Evolutionary conservation across 148 eudicot genomes (phyloP).

Genomic region (Chenopodium quinoa): DNA sequence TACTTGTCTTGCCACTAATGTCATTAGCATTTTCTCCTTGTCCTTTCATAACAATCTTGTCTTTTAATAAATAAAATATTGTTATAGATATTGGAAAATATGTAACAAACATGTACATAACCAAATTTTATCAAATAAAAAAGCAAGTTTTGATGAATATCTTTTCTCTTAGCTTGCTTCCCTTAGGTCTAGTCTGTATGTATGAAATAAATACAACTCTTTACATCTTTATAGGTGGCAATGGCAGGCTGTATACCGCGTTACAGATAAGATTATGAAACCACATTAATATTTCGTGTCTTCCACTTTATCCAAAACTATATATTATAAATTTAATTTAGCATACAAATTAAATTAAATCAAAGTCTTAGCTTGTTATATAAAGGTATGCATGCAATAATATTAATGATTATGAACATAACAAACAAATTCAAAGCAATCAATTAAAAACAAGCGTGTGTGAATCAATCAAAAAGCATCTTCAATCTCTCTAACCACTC

Average conservation of each 20-base stretch:
- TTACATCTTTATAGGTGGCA: conserved; percentile 17
- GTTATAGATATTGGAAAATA: too few relatives aligned
- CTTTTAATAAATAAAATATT: too few relatives aligned
- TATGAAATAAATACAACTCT: neutral
- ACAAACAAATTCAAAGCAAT: conserved; percentile 16
- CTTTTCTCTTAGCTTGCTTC: neutral
- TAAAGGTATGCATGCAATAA: neutral
- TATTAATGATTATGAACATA: conserved; percentile 3
- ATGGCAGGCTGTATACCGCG: conserved; percentile 34
- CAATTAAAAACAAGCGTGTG: conserved; percentile 17
- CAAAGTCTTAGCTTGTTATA: neutral
- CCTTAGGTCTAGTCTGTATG: neutral
- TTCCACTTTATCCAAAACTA: conserved; percentile 27
- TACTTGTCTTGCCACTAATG: too few relatives aligned
- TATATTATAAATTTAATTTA: neutral
- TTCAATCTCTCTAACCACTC: conserved; percentile 26
- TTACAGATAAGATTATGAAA: conserved; percentile 26
- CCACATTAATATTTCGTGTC: conserved; percentile 23
- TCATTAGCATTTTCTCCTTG: too few relatives aligned
- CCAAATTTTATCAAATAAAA: too few relatives aligned
- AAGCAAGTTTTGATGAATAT: too few relatives aligned
- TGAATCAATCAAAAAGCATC: conserved; percentile 17
- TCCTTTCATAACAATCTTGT: too few relatives aligned
- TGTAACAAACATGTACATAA: too few relatives aligned
- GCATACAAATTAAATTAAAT: neutral